A percentile compares a stretch with the other conserved stretches of the same genome.
Evolutionary conservation across 148 eudicot genomes (phyloP).

Genomic region (Pouteria glomerata): DNA sequence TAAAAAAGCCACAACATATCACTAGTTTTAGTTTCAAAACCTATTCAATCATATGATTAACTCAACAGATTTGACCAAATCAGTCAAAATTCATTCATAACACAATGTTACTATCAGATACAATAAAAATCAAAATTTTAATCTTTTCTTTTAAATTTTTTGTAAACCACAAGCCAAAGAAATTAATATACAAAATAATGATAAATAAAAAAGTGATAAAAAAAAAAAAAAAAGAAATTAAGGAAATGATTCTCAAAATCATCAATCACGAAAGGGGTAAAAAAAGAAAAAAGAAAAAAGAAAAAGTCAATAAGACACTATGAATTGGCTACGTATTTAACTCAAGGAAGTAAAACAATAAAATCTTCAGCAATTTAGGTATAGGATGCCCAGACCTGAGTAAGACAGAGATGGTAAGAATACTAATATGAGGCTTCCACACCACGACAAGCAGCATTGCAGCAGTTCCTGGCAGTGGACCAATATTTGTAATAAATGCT

Average conservation of each 20-base stretch:
- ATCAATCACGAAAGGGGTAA: neutral
- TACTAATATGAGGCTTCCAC: slow-evolving; percentile 75
- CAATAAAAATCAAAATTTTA: too few relatives aligned
- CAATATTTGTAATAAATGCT: slow-evolving; percentile 6
- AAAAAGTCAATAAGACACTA: neutral
- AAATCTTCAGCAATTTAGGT: neutral
- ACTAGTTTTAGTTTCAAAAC: slow-evolving; percentile 6
- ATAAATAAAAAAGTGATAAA: neutral
- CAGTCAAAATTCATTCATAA: neutral
- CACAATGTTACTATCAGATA: neutral
- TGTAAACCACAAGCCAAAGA: neutral
- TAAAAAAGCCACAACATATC: too few relatives aligned
- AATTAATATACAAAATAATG: neutral
- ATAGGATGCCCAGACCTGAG: slow-evolving; percentile 48
- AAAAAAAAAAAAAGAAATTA: neutral
- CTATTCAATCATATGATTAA: neutral
- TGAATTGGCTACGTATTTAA: neutral
- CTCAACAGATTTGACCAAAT: neutral
- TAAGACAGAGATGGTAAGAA: slow-evolving; percentile 58
- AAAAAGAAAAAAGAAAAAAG: neutral
- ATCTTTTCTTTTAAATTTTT: neutral
- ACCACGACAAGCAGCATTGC: slow-evolving; percentile 82
- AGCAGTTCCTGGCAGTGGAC: slow-evolving; percentile 66
- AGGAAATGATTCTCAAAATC: neutral
- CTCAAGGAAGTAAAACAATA: neutral